Percentiles rank a stretch among this genome's conserved stretches.
Conservation (phyloP, 2,329 filamentous ascomycete genomes). For the Monosporascus sp. region DNA sequence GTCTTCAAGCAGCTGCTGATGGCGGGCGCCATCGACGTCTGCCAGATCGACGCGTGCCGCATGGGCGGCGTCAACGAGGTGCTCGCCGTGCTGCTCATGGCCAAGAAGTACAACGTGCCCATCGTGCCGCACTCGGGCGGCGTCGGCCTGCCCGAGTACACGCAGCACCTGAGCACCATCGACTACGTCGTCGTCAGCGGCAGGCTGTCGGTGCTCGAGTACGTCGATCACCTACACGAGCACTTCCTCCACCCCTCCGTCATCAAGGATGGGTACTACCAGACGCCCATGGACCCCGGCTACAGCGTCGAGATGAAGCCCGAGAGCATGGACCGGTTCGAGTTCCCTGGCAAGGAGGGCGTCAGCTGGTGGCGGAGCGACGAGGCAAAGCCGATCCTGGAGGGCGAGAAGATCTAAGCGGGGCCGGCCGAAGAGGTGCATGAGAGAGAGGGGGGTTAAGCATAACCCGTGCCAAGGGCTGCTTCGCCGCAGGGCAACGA, state of each 20-base stretch:
- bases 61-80: slow-evolving; percentile 90
- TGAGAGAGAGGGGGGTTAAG: slow-evolving; percentile 5
- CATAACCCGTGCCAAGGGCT: slow-evolving; percentile 2
- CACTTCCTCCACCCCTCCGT: slow-evolving; percentile 80
- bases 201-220: slow-evolving; percentile 78
- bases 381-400: slow-evolving; percentile 70
- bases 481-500: slow-evolving; percentile 28
- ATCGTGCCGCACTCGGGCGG: slow-evolving; percentile 87
- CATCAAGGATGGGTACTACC: slow-evolving; percentile 82
- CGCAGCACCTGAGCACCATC: slow-evolving; percentile 85
- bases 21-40: slow-evolving; percentile 75
- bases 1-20: slow-evolving; percentile 89
- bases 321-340: slow-evolving; percentile 75
- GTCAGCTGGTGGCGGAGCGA: slow-evolving; percentile 84
- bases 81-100: slow-evolving; percentile 82
- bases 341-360: slow-evolving; percentile 70
- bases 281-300: slow-evolving; percentile 74
- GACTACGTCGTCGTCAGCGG: slow-evolving; percentile 86
- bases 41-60: slow-evolving; percentile 86
- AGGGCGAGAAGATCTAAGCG: slow-evolving; percentile 50
- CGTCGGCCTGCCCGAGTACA: slow-evolving; percentile 89
- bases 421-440: neutral
- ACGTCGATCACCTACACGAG: slow-evolving; percentile 90
- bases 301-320: slow-evolving; percentile 94
- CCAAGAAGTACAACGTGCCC: slow-evolving; percentile 71